A percentile compares a stretch with the other conserved stretches of the same genome.
Conservation (phyloP, 176 grass and related monocot species). For the Triticum dicoccoides region DNA sequence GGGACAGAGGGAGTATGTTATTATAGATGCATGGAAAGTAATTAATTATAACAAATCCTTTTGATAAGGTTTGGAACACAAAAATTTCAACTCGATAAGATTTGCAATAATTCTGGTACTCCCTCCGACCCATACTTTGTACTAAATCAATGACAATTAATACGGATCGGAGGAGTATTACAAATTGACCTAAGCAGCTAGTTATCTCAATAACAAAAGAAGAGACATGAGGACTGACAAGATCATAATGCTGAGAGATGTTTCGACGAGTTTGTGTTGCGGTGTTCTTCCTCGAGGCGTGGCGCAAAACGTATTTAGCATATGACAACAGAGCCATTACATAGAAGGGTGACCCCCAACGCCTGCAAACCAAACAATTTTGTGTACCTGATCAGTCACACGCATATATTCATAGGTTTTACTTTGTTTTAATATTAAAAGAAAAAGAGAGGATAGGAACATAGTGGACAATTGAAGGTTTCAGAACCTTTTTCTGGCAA, state of each 20-base stretch:
- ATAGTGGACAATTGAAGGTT: neutral
- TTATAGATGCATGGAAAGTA: neutral
- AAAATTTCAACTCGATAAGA: neutral
- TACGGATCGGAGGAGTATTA: neutral
- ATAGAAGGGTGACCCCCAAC: neutral
- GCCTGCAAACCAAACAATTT: neutral
- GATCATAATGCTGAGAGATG: neutral
- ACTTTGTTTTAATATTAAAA: neutral
- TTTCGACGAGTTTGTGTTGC: neutral
- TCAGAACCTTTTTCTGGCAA: neutral
- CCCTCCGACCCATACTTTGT: too few species aligned
- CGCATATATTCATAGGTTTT: neutral
- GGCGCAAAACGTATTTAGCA: neutral
- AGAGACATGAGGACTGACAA: neutral
- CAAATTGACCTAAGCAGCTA: neutral
- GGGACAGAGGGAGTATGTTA: too few species aligned
- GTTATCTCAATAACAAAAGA: neutral
- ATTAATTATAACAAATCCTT: neutral
- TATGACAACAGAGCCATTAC: neutral
- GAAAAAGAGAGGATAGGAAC: neutral
- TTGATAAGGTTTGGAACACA: neutral
- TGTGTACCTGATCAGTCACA: neutral
- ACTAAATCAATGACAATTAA: too few species aligned
- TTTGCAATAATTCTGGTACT: neutral
- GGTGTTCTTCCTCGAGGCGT: neutral